phyloP scores from a whole-genome alignment of 139 green algal species.

The Ettlia oleoabundans region DNA sequence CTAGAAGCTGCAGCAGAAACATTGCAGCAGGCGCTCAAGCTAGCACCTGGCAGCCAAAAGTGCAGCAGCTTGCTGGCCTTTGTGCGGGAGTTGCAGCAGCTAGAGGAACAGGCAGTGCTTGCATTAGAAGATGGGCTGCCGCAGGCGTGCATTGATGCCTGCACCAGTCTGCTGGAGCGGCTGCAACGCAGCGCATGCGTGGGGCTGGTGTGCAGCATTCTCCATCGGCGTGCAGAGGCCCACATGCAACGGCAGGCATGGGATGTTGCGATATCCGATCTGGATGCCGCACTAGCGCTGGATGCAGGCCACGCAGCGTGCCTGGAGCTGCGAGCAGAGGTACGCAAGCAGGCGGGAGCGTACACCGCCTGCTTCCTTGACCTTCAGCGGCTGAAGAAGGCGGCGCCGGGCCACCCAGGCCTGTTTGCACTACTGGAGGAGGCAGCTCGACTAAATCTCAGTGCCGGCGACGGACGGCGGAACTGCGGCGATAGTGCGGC shows the following conservation, averaged over 20 bases:
- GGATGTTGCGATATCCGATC: slow-evolving; percentile 30
- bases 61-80: slow-evolving; percentile 21
- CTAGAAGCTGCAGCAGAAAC: slow-evolving; percentile 14
- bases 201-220: slow-evolving; percentile 33
- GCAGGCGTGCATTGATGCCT: slow-evolving; percentile 9
- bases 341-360: slow-evolving; percentile 25
- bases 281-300: slow-evolving; percentile 17
- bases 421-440: slow-evolving; percentile 48
- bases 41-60: slow-evolving; percentile 25
- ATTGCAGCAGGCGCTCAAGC: slow-evolving; percentile 15
- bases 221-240: slow-evolving; percentile 40
- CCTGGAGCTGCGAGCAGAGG: slow-evolving; percentile 34
- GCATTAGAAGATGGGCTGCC: slow-evolving; percentile 36
- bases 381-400: slow-evolving; percentile 42
- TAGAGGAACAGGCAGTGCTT: slow-evolving; percentile 9
- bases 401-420: slow-evolving; percentile 32
- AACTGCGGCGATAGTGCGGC: not conserved
- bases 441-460: slow-evolving; percentile 38
- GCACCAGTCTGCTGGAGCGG: slow-evolving; percentile 17
- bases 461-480: not conserved
- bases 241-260: not conserved
- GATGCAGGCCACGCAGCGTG: slow-evolving; percentile 14
- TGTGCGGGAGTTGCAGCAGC: slow-evolving; percentile 4
- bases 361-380: slow-evolving; percentile 49
- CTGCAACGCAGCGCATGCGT: slow-evolving; percentile 28